Evolutionary conservation across 2,329 filamentous ascomycete genomes (phyloP), one percentile per base, ranked within the genome.

Genomic region (Mollisia scopiformis): DNA sequence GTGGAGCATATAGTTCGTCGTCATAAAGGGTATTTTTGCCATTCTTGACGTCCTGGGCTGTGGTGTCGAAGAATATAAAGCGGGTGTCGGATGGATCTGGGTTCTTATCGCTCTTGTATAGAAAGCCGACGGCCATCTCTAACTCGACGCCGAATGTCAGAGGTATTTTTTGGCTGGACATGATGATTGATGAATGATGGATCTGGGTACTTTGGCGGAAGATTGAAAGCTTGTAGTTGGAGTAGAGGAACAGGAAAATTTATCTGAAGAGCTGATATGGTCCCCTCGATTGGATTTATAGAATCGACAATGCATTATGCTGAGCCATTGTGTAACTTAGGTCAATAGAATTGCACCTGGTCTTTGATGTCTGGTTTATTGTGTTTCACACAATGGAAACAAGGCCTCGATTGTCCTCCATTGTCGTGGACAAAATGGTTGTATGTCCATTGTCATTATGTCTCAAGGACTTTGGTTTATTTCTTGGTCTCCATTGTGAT

Each of bases 131-230:
- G 4, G 56, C 27, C 23, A 71, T 69, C 43, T 72, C 68, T 2
- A 69, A 31, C 39, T 72, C 70, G 16, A 71, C 53, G 10, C 71
- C 68, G 37, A 71, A 72, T 11, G 67, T 66, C 13, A 62, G 52
- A 1, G 52, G 25, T 16, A 16, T 3, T 47, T 6, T 11, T 19
- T 14, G 21, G 5, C 8, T 21, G 16, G 7, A 10, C 52, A 54
- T 57, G 39, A 23, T 23, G 33, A 27, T 6, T 35, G n/a, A 58
- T 31, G 21, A 13, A 43, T 43, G 39, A 10, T 19, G 6, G 5
- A 21, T n/a, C 5, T 6, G n/a, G 13, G n/a, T 41, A 11, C 3
- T 41, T 43, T 23, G 39, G 39, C 11, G 19, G 23, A 27, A 27
- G 25, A 23, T 4, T 27, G n/a, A 16, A 47, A 13, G 25, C 10